A percentile compares a stretch with the other conserved stretches of the same genome.
These are phyloP conservation scores for Aspergillus haitiensis DNA, from an alignment of 495 filamentous ascomycete genomes.

Conservation along the genomic window DNA sequence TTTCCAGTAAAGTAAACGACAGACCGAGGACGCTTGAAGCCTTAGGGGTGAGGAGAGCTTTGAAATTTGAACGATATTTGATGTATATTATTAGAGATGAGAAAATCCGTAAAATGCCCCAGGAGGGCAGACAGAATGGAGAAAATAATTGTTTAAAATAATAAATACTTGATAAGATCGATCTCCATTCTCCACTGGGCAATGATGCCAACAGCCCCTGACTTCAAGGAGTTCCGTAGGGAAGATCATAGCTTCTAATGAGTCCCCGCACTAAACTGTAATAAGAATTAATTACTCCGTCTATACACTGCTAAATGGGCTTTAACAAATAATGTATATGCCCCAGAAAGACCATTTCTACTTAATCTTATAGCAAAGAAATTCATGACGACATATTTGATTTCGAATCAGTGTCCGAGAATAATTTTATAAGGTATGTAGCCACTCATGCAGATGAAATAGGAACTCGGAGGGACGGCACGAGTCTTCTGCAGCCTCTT, in stretches of 20 bases:
- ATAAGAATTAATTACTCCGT: neutral
- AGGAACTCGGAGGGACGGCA: too few relatives aligned
- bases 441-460: too few relatives aligned
- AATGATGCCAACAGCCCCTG: slow-evolving; percentile 1
- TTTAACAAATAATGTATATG: neutral
- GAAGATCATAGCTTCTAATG: neutral
- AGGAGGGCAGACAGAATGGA: neutral
- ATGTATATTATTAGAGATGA: neutral
- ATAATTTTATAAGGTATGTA: too few relatives aligned
- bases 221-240: neutral
- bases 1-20: neutral
- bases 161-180: slow-evolving; percentile 3
- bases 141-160: neutral
- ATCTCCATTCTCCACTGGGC: neutral
- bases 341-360: too few relatives aligned
- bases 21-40: neutral
- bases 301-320: neutral
- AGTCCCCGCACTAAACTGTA: slow-evolving; percentile 16
- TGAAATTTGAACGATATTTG: neutral
- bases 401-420: too few relatives aligned
- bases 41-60: neutral
- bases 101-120: neutral
- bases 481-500: too few relatives aligned
- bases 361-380: too few relatives aligned
- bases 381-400: too few relatives aligned